Evolutionary conservation across 495 filamentous ascomycete genomes (phyloP).

Genomic region (Thermothielavioides terrestris): DNA sequence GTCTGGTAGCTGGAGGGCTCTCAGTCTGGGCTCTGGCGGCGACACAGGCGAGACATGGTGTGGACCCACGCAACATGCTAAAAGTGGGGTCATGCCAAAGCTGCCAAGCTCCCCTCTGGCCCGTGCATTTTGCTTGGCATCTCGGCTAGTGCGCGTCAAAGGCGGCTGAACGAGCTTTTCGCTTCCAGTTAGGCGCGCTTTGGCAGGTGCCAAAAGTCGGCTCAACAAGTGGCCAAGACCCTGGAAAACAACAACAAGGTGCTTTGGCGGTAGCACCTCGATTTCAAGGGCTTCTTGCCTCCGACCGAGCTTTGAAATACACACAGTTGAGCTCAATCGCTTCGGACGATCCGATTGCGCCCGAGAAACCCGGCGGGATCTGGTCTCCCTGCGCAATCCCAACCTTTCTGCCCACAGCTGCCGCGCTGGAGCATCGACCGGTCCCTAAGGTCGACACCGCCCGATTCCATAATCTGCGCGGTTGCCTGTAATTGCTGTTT

Average conservation of each 20-base stretch:
- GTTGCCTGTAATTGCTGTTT: neutral
- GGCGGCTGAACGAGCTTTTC: constrained; percentile 16
- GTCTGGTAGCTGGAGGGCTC: constrained; percentile 1
- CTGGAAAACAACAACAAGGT: constrained; percentile 1
- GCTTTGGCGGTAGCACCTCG: neutral
- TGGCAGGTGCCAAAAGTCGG: constrained; percentile 19
- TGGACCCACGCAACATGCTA: neutral
- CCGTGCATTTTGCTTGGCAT: constrained; percentile 9
- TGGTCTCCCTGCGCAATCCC: neutral
- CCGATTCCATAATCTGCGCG: neutral
- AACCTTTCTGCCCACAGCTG: neutral
- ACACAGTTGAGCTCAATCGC: neutral
- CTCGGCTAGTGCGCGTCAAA: neutral
- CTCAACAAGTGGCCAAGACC: neutral
- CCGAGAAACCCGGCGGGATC: neutral
- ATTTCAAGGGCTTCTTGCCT: neutral
- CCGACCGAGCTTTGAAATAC: neutral
- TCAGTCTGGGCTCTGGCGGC: neutral
- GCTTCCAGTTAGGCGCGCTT: constrained; percentile 18
- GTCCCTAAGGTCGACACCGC: neutral
- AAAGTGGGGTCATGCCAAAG: neutral
- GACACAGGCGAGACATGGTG: neutral
- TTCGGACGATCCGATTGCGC: neutral
- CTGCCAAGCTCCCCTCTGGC: neutral
- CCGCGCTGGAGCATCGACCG: neutral